Conservation (phyloP, 257 asterid species). For the Thymus quinquecostatus region DNA sequence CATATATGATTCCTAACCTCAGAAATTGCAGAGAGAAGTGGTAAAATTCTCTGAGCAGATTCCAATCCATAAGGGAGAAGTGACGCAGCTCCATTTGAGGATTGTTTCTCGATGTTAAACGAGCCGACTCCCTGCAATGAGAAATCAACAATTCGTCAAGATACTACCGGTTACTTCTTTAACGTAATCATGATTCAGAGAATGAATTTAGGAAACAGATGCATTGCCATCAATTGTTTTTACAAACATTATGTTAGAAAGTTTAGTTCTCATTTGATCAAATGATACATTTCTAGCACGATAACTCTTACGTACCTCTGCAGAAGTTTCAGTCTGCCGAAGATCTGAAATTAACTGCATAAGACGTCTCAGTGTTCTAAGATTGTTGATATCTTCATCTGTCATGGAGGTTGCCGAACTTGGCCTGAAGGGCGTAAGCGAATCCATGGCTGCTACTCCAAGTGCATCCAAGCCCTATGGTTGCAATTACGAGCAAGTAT, state of each 20-base stretch:
- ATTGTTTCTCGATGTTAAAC: slow-evolving; percentile 33
- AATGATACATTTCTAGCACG: background rate
- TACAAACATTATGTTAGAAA: slow-evolving; percentile 1
- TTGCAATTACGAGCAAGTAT: slow-evolving; percentile 28
- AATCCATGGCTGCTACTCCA: slow-evolving; percentile 75
- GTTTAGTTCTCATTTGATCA: background rate
- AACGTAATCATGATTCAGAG: background rate
- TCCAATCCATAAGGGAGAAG: slow-evolving; percentile 48
- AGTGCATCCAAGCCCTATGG: slow-evolving; percentile 94
- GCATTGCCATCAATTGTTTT: slow-evolving; percentile 16
- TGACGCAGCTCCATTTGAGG: slow-evolving; percentile 40
- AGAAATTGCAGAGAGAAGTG: slow-evolving; percentile 63
- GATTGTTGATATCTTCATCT: slow-evolving; percentile 74
- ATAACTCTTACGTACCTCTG: slow-evolving; percentile 42
- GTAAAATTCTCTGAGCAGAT: slow-evolving; percentile 62
- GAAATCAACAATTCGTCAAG: slow-evolving; percentile 26
- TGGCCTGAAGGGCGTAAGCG: slow-evolving; percentile 66
- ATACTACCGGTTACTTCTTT: background rate
- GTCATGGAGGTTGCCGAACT: slow-evolving; percentile 58
- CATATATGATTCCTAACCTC: slow-evolving; percentile 57
- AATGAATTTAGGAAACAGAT: background rate
- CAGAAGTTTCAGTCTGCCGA: slow-evolving; percentile 47
- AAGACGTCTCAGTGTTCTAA: slow-evolving; percentile 78
- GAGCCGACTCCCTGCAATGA: slow-evolving; percentile 43
- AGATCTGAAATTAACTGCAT: slow-evolving; percentile 60